Base-by-base conservation (phyloP, 116 monocot genomes). In the Papilionanthe hybrid region DNA sequence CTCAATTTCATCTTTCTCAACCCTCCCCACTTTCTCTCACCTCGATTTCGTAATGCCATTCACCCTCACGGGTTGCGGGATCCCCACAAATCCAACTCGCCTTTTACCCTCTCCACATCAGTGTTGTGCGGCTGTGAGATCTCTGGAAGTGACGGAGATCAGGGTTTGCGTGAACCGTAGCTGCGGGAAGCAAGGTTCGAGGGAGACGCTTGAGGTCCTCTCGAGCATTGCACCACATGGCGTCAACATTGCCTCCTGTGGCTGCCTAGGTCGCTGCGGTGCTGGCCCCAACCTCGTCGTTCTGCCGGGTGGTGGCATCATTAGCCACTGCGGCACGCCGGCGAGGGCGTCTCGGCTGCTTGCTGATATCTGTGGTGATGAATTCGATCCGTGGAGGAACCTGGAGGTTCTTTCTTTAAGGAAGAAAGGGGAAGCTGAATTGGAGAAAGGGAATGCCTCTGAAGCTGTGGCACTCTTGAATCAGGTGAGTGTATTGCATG, bases 251-350 rank as follows among this genome's bases (percentile, higher is more conserved):
- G 20, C 65, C 45, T 93, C 96, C n/a, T 93, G 96, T 83, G 96
- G 96, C 1, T 96, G 96, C 85, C 96, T 93, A 73, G 96, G 93
- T 43, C 87, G 84, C 25, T 96, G 93, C 77, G 96, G 96, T 72
- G 83, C 90, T 18, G 96, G 93, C 19, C 93, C 93, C 29, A 96
- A 93, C 80, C 83, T 96, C 77, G 93, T 80, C 23, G 84, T 92
- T 42, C 82, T 91, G 50, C 93, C 89, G 28, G 13, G 56, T n/a
- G 96, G 90, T 7, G 74, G 68, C 53, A 23, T 86, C 28, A 69
- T 96, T 18, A 78, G 90, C 50, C 90, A 91, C 83, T 91, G 90
- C 76, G 85, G 89, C 66, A 91, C 93, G 28, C 22, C 92, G 17
- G 88, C 91, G 9, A 86, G 86, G 25, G 93, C 90, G 15, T 91